These are phyloP conservation scores for Helotiales sp. DNA, from an alignment of 2,329 filamentous ascomycete species.

Conservation along the genomic window DNA sequence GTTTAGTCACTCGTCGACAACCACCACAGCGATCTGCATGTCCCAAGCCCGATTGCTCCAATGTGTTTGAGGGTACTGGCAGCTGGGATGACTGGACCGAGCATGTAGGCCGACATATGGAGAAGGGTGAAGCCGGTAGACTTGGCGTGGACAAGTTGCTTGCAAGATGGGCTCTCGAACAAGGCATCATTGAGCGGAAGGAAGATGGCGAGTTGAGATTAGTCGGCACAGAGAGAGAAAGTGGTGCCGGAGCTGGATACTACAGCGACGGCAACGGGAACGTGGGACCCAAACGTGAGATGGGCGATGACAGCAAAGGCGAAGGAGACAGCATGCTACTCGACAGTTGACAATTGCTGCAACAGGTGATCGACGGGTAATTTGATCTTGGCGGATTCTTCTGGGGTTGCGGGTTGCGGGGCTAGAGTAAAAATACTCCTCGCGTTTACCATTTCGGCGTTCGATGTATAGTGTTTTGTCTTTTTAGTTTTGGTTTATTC, in stretches of 20 bases:
- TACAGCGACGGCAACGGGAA: slow-evolving; percentile 42
- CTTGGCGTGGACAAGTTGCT: slow-evolving; percentile 63
- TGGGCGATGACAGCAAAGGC: slow-evolving; percentile 31
- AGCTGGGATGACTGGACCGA: slow-evolving; percentile 94
- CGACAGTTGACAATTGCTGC: slow-evolving; percentile 30
- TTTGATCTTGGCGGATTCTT: background rate
- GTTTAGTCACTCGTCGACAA: slow-evolving; percentile 70
- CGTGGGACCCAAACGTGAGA: slow-evolving; percentile 34
- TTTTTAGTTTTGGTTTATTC: background rate
- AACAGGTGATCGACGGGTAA: slow-evolving; percentile 5
- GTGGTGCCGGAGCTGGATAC: slow-evolving; percentile 38
- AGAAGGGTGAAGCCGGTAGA: slow-evolving; percentile 66
- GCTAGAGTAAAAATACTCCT: slow-evolving; percentile 6
- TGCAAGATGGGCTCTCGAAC: slow-evolving; percentile 65
- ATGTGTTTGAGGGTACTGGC: slow-evolving; percentile 70
- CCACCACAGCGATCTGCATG: slow-evolving; percentile 76
- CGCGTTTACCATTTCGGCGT: background rate
- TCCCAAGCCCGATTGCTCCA: slow-evolving; percentile 71
- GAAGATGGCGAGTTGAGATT: slow-evolving; percentile 62
- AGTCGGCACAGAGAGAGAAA: slow-evolving; percentile 50
- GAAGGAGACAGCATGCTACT: slow-evolving; percentile 38
- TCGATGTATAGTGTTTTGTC: background rate
- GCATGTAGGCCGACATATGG: slow-evolving; percentile 88
- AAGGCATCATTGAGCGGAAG: slow-evolving; percentile 64
- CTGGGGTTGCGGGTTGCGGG: background rate